Percentiles rank a stretch among this genome's conserved stretches.
These are phyloP conservation scores for Podila epicladia DNA, from an alignment of 192 early-diverging fungal species.

Conservation along the genomic window DNA sequence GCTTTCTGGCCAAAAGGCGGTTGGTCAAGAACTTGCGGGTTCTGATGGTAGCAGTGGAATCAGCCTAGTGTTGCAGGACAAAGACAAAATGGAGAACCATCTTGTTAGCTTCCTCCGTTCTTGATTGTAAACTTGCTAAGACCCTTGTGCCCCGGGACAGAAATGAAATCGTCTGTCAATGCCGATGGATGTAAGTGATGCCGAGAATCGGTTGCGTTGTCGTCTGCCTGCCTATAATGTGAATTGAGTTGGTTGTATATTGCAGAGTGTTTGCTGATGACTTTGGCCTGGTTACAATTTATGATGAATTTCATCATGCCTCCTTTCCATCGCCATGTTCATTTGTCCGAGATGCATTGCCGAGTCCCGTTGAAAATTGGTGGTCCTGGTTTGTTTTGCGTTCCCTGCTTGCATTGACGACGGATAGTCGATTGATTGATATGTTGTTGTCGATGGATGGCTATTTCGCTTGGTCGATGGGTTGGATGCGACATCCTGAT, in stretches of 20 bases:
- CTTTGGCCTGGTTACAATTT: too few species aligned
- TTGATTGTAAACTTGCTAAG: background rate
- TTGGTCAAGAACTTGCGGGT: slow-evolving; percentile 99
- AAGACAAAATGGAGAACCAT: background rate
- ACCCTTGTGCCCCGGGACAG: too few species aligned
- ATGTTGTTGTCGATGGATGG: background rate
- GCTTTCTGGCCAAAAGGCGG: slow-evolving; percentile 96
- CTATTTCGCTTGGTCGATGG: background rate
- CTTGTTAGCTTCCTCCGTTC: background rate
- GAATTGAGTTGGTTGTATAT: too few species aligned
- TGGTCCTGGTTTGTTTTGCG: background rate
- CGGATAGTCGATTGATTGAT: background rate
- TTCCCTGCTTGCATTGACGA: too few species aligned
- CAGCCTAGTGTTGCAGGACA: slow-evolving; percentile 64
- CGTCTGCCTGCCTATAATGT: too few species aligned
- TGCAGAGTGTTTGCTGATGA: too few species aligned
- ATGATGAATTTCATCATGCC: too few species aligned
- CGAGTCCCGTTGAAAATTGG: background rate
- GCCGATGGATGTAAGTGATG: too few species aligned
- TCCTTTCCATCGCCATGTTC: background rate
- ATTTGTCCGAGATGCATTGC: background rate
- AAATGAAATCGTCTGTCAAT: too few species aligned
- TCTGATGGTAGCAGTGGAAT: slow-evolving; percentile 92
- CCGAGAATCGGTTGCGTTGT: too few species aligned
- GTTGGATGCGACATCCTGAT: background rate